These are phyloP conservation scores for Suillus clintonianus DNA, from an alignment of 768 basidiomycete genomes.

Conservation along the genomic window DNA sequence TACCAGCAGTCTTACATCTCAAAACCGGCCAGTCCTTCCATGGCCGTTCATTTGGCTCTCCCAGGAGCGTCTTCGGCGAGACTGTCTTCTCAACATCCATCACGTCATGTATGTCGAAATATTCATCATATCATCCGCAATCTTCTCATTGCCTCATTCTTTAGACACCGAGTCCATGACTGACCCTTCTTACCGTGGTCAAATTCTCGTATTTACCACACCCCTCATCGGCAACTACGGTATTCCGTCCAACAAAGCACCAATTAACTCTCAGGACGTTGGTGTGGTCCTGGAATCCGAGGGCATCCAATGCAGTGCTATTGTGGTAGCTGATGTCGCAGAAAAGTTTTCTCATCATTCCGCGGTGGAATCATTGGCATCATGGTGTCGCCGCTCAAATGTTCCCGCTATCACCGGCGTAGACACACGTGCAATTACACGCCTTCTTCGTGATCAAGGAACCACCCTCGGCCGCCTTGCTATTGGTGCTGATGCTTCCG, in stretches of 20 bases:
- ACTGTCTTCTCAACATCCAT: conserved; percentile 99
- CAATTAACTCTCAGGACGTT: conserved; percentile 72
- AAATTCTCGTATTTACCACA: conserved; percentile 98
- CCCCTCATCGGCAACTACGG: conserved; percentile 99
- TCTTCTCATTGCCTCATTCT: conserved; percentile 12
- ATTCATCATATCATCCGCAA: conserved; percentile 2
- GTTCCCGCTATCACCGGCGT: conserved; percentile 96
- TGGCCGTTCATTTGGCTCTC: conserved; percentile 88
- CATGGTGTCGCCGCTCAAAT: conserved; percentile 90
- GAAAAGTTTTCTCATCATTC: conserved; percentile 94
- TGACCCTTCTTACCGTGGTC: conserved; percentile 96
- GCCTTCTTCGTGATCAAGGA: conserved; percentile 91
- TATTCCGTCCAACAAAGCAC: conserved; percentile 79
- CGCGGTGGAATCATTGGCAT: conserved; percentile 88
- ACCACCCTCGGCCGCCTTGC: conserved; percentile 94
- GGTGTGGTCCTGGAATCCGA: conserved; percentile 89
- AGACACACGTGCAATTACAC: conserved; percentile 96
- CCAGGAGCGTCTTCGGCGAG: conserved; percentile 88
- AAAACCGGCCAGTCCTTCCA: conserved; percentile 92
- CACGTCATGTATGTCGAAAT: conserved; percentile 77
- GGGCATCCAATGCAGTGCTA: conserved; percentile 86
- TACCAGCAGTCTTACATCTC: conserved; percentile 87
- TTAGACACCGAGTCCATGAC: conserved; percentile 99
- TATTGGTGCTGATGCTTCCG: conserved; percentile 68
- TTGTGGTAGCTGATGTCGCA: conserved; percentile 93